Base-by-base conservation (phyloP, 371 early-diverging fungal species). In the Rhizomucor pusillus region DNA sequence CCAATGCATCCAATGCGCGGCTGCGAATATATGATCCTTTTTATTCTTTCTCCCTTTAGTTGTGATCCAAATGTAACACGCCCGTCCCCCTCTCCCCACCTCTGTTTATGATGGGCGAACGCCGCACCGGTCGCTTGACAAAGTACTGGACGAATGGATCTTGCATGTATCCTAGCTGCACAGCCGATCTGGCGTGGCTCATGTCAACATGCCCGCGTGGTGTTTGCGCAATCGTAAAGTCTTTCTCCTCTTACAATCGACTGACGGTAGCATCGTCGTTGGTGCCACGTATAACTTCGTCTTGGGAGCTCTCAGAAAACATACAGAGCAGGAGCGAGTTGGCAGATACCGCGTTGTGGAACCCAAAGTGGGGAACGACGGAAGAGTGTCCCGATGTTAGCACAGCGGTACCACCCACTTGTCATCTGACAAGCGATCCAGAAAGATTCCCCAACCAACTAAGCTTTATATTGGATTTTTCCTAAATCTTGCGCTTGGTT, bases 101-200 rank as follows among this genome's bases (percentile, higher is more conserved):
- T 71, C 95, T 72, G 65, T 97, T 96, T 53, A 97, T 95, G 44
- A 97, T 80, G 34, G 97, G 97, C n/a, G 93, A 85, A 11, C 91
- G 73, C 18, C 86, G 70, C 1, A 73, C 73, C 11, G 87, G 73
- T 5, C 73, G 71, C 50, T 79, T 80, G 3, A 91, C 88, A 78
- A 97, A 95, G 39, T 69, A 65, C 43, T 71, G 65, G 13, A 88
- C 88, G 69, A 80, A 95, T 3, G 87, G 87, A 60, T 97, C 96
- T 14, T 73, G 46, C 49, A 95, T 68, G 65, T 97, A 95, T 1
- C 91, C 92, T 3, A 81, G 61, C 1, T 75, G 64, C 7, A 88
- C 90, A 0, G 95, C 94, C 7, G 96, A 92, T n/a, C 94, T 93
- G 43, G 23, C 7, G 3, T 29, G 29, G 29, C 29, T 29, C 29